A percentile compares a stretch with the other conserved stretches of the same genome.
Evolutionary conservation across 441 rosid species (phyloP).

Genomic region (Breynia disticha): DNA sequence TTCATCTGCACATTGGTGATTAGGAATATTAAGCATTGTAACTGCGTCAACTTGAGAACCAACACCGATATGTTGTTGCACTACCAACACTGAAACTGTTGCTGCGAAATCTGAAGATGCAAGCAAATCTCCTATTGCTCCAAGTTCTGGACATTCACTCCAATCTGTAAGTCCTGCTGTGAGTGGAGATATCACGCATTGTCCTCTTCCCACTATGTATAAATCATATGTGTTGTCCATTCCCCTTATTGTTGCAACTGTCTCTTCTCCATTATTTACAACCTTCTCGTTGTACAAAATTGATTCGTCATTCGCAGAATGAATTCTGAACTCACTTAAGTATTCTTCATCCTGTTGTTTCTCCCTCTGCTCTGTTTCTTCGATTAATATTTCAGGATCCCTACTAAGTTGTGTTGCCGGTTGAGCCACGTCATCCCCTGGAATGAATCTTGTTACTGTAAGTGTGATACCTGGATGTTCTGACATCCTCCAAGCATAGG

Average conservation of each 20-base stretch:
- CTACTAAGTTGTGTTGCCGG: neutral
- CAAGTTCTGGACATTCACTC: conserved; percentile 99
- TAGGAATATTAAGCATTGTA: conserved; percentile 36
- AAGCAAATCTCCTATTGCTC: conserved; percentile 86
- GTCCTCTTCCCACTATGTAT: conserved; percentile 87
- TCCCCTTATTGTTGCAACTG: conserved; percentile 59
- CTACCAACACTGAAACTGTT: conserved; percentile 70
- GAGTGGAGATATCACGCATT: conserved; percentile 60
- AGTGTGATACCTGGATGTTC: conserved; percentile 58
- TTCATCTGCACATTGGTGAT: conserved; percentile 21
- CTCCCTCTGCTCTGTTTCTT: conserved; percentile 35
- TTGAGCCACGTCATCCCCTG: conserved; percentile 31
- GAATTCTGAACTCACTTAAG: conserved; percentile 40
- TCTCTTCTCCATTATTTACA: conserved; percentile 78
- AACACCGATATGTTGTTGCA: conserved; percentile 57
- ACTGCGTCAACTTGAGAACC: conserved; percentile 24
- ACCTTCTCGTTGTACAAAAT: conserved; percentile 37
- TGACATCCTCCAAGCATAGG: conserved; percentile 80
- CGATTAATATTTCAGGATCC: conserved; percentile 12
- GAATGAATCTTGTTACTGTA: conserved; percentile 51
- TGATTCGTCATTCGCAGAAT: conserved; percentile 31
- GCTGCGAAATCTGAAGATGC: conserved; percentile 90
- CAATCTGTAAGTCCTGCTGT: conserved; percentile 90
- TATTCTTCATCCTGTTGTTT: conserved; percentile 49
- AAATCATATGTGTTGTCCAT: conserved; percentile 65